Base-by-base conservation (phyloP, 148 eudicot species). In the Suaeda aralocaspica region DNA sequence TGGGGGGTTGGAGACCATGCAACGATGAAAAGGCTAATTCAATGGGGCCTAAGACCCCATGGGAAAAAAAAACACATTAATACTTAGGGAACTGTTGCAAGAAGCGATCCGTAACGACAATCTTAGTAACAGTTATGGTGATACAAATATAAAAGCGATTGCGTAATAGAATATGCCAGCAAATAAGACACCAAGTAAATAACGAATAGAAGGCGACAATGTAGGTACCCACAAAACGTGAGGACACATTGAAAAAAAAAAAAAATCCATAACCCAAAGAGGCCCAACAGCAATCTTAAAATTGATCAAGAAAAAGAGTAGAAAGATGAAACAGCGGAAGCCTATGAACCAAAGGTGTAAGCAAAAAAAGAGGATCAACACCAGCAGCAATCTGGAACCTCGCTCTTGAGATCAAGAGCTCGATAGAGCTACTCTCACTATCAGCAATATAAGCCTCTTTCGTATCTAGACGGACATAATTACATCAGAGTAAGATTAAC, bases 381-480 rank as follows among this genome's bases (percentile, higher is more conserved):
- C 98, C 96, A 66, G 85, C 98, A 93, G 84, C 74, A 87, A 76
- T 86, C 88, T 90, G 70, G 98, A 88, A 52, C 98, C 98, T 64
- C 96, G 95, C 28, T 83, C 75, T 84, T 82, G 61, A 90, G 88
- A 84, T 90, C 80, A 73, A 93, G 87, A 69, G 88, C 90, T 80
- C 98, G 86, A 93, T 83, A 62, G 98, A 90, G 82, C 98, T 93
- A 81, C 98, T 90, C 81, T 93, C 98, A 68, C 98, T 93, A 79
- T 93, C 98, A 71, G 98, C 98, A 83, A 90, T 83, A 68, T 81
- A 93, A 59, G 85, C 85, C 78, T 81, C 96, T 85, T 81, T 90
- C 70, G 82, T 56, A 85, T 88, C 98, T 90, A 68, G 16, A 57
- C 1, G 44, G 22, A 33, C 34, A 74, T 51, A 4, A 24, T n/a